Base-by-base conservation (phyloP, 768 basidiomycete species). In the Aureoboletus auriporus region DNA sequence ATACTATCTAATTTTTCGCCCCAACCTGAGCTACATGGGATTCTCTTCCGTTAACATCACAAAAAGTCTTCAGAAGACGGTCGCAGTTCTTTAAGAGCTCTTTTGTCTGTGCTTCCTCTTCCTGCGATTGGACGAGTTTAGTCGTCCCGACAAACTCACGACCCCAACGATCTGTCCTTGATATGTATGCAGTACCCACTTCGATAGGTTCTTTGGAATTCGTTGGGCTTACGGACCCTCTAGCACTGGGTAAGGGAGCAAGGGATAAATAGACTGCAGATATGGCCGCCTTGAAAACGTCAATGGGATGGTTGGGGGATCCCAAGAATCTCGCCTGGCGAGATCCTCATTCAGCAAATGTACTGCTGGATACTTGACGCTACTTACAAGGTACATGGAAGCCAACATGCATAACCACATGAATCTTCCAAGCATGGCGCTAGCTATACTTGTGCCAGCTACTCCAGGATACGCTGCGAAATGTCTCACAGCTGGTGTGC, bases 381-480 rank as follows among this genome's bases (percentile, higher is more conserved):
- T 13, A 68, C 86, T 54, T 59, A 88, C 87, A 1, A 89, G 12
- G 57, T 85, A 88, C 61, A 89, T 87, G 7, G 71, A 17, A 12
- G 77, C 31, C 1, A 77, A 53, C 71, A 85, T 86, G 27, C 79
- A 45, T 0, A 71, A 44, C 39, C 79, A 67, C 29, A 73, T 61
- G 29, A 82, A 58, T 7, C 73, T 67, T 29, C 73, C 71, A 35
- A 78, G 64, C 20, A 84, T 58, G 0, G 69, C 74, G 13, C 57
- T 58, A 40, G 75, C 73, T 53, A 92, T 81, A 39, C 80, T 81
- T 1, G 88, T 88, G 33, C 72, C 70, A 39, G 75, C 82, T 14
- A 90, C 74, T 4, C 86, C 89, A 1, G 91, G 91, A 42, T 88
- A 78, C 11, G 78, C 74, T 43, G 79, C 62, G 49, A 87, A 69